These are phyloP conservation scores for Gossypium davidsonii DNA, from an alignment of 441 rosid genomes.

Conservation along the genomic window DNA sequence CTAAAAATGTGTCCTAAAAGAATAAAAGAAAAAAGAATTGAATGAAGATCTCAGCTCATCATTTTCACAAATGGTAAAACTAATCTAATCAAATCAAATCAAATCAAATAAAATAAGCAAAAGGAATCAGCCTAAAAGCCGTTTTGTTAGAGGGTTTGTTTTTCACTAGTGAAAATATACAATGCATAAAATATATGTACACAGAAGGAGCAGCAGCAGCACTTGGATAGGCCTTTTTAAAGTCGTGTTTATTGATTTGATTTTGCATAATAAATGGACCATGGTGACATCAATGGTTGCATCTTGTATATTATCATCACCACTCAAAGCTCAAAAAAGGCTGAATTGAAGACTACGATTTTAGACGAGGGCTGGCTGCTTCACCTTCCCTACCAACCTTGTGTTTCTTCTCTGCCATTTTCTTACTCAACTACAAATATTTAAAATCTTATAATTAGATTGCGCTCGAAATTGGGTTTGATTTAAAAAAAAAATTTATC, in stretches of 20 bases:
- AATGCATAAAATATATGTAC: neutral
- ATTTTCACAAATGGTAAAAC: too few species aligned
- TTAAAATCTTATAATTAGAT: neutral
- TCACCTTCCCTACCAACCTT: conserved; percentile 95
- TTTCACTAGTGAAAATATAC: neutral
- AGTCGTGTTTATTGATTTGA: neutral
- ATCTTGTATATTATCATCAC: conserved; percentile 13
- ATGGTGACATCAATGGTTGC: neutral
- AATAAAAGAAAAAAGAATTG: too few species aligned
- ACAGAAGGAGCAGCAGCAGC: neutral
- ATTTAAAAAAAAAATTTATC: too few species aligned
- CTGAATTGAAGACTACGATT: conserved; percentile 29
- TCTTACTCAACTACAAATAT: conserved; percentile 71
- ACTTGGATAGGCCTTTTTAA: neutral
- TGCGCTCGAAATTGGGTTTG: neutral
- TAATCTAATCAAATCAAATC: neutral
- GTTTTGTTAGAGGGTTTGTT: neutral
- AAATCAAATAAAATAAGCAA: neutral
- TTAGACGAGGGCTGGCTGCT: conserved; percentile 57
- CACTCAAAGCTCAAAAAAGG: conserved; percentile 11
- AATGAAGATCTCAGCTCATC: too few species aligned
- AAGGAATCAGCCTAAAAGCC: neutral
- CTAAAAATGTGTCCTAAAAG: too few species aligned
- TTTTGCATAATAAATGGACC: conserved; percentile 9
- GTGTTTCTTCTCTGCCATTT: conserved; percentile 85